Evolutionary conservation across 805 yeast species (phyloP), one percentile per base, ranked within the genome.

Genomic region (Wickerhamomyces canadensis): DNA sequence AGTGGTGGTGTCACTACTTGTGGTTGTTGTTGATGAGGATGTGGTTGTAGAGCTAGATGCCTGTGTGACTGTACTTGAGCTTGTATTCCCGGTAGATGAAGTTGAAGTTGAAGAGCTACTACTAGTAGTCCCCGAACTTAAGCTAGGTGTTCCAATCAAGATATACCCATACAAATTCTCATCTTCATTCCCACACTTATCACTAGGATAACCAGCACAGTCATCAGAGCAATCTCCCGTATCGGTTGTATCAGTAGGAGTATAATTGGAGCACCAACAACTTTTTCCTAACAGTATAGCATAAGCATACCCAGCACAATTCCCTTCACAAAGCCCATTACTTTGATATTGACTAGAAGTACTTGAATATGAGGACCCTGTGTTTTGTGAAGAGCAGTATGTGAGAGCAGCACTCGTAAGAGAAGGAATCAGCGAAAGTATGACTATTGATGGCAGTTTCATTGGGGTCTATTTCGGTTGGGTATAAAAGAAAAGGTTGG

Each of bases 201-300:
- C 75, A 2, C 34, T n/a, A 0, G 64, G 64, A 41, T 51, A 71
- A 0, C 76, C 76, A 0, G 75, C 73, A 47, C 76, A 71, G 14
- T 42, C 33, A 11, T 52, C 61, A 25, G 54, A 42, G 43, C 76
- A 70, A 8, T 48, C 33, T 12, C 48, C 32, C 10, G 62, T 27
- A 21, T 49, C 43, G 0, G 61, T 62, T 0, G 78, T 64, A 14
- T 53, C 45, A 1, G 51, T 62, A 0, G 86, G 85, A 16, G 68
- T 55, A 8, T 49, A 43, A 48, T 78, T 67, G 6, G 84, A 67
- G 52, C 87, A 80, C 80, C 82, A 80, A 54, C 87, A 80, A 32
- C 60, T 27, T 27, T 58, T 43, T n/a, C 63, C 66, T 45, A 64
- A 76, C 26, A 79, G 57, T 28, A 80, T 67, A 14, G 77, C 86